phyloP scores from a whole-genome alignment of 805 yeast species.

The Crinitomyces ghanaensis region DNA sequence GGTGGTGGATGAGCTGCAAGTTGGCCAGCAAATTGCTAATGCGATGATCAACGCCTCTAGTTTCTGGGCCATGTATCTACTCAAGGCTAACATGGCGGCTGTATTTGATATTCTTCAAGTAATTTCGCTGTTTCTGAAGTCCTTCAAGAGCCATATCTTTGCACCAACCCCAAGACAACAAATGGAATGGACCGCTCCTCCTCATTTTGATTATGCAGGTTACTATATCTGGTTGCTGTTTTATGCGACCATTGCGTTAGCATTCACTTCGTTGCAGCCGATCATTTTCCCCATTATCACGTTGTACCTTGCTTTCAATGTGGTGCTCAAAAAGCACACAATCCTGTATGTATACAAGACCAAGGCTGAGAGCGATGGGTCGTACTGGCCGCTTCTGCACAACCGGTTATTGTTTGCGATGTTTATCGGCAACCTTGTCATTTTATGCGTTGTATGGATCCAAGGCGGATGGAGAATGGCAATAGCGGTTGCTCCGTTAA shows the following conservation, averaged over 20 bases:
- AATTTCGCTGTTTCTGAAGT: constrained; percentile 16
- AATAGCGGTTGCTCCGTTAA: constrained; percentile 22
- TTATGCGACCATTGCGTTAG: constrained; percentile 26
- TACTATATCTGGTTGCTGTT: constrained; percentile 25
- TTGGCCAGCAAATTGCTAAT: constrained; percentile 25
- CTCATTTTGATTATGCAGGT: constrained; percentile 25
- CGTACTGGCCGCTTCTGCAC: constrained; percentile 27
- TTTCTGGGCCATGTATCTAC: constrained; percentile 31
- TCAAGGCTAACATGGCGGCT: constrained; percentile 24
- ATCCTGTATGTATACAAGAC: constrained; percentile 27
- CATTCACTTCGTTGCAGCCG: constrained; percentile 30
- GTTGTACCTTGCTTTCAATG: constrained; percentile 22
- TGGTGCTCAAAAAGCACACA: constrained; percentile 26
- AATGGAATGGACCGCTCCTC: constrained; percentile 24
- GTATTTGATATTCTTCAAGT: constrained; percentile 24
- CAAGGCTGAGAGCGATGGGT: constrained; percentile 28
- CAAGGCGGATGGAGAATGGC: constrained; percentile 28
- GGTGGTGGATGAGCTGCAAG: constrained; percentile 20
- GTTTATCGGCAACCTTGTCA: constrained; percentile 27
- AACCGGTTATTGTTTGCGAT: constrained; percentile 25
- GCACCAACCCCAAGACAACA: constrained; percentile 27
- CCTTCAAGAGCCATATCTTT: constrained; percentile 16
- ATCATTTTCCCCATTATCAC: constrained; percentile 24
- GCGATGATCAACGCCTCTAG: constrained; percentile 29
- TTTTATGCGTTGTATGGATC: constrained; percentile 28